These are phyloP conservation scores for Wolfiporia cocos DNA, from an alignment of 1,284 basidiomycete genomes.

Conservation along the genomic window DNA sequence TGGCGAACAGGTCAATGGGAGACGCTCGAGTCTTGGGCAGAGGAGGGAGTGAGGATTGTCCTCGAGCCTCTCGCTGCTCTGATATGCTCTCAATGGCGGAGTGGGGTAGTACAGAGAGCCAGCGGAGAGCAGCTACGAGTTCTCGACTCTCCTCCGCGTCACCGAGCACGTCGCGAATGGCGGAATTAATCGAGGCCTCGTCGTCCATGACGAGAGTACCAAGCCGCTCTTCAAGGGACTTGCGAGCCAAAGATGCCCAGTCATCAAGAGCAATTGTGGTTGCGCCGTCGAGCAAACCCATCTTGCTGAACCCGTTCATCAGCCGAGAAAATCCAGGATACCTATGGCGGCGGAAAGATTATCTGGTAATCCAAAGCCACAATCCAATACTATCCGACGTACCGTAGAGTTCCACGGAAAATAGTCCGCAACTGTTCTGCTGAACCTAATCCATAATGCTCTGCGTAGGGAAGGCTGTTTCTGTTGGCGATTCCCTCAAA, in stretches of 20 bases:
- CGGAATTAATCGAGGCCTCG: slow-evolving; percentile 28
- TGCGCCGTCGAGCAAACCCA: slow-evolving; percentile 64
- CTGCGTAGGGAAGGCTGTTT: slow-evolving; percentile 75
- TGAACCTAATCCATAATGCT: slow-evolving; percentile 61
- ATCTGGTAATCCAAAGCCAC: not conserved
- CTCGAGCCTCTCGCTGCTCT: slow-evolving; percentile 9
- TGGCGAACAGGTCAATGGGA: slow-evolving; percentile 78
- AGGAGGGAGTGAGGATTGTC: slow-evolving; percentile 31
- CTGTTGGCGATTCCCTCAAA: slow-evolving; percentile 90
- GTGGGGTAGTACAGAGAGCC: slow-evolving; percentile 44
- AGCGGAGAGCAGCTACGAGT: slow-evolving; percentile 49
- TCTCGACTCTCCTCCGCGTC: slow-evolving; percentile 21
- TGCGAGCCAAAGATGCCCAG: slow-evolving; percentile 42
- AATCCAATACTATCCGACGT: slow-evolving; percentile 8
- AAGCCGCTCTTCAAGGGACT: slow-evolving; percentile 27
- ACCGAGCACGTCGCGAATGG: slow-evolving; percentile 35
- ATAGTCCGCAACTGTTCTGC: slow-evolving; percentile 55
- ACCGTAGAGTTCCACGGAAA: slow-evolving; percentile 85
- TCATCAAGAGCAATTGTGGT: slow-evolving; percentile 30
- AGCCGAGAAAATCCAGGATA: slow-evolving; percentile 83
- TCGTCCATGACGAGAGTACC: slow-evolving; percentile 27
- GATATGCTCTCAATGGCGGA: slow-evolving; percentile 3
- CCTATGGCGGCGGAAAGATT: slow-evolving; percentile 30
- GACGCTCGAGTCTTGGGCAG: slow-evolving; percentile 38
- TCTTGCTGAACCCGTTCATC: slow-evolving; percentile 67